Evolutionary conservation across 2,329 filamentous ascomycete genomes (phyloP).

Genomic region (Pseudogymnoascus destructans): DNA sequence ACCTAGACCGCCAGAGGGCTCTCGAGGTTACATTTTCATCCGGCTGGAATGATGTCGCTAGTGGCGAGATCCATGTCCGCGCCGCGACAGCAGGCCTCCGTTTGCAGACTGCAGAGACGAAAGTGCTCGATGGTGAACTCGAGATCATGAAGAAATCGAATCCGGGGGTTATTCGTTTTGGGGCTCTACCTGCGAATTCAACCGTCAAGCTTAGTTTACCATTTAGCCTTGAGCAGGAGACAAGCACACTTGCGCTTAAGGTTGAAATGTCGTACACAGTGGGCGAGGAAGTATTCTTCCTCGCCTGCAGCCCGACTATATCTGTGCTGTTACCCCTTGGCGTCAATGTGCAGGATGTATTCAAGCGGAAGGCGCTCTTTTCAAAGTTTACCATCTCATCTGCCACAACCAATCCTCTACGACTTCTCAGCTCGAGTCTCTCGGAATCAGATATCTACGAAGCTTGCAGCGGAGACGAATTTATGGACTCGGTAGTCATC

Average conservation of each 20-base stretch:
- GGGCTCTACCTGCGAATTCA: constrained; percentile 32
- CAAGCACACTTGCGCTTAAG: constrained; percentile 56
- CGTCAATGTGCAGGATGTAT: constrained; percentile 93
- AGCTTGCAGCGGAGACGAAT: constrained; percentile 44
- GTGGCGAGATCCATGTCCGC: constrained; percentile 47
- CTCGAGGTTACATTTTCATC: constrained; percentile 61
- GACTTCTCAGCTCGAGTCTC: constrained; percentile 58
- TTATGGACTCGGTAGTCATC: constrained; percentile 44
- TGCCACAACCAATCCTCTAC: constrained; percentile 59
- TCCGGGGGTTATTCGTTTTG: constrained; percentile 39
- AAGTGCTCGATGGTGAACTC: constrained; percentile 32
- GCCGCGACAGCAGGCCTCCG: constrained; percentile 53
- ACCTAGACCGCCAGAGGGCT: constrained; percentile 66
- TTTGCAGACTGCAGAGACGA: constrained; percentile 47
- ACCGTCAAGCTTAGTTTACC: constrained; percentile 53
- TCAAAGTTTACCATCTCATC: constrained; percentile 87
- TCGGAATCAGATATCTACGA: constrained; percentile 56
- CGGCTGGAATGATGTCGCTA: constrained; percentile 58
- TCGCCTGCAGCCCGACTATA: constrained; percentile 48
- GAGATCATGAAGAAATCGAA: constrained; percentile 39
- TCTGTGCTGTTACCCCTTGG: constrained; percentile 70
- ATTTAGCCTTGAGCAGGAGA: constrained; percentile 70
- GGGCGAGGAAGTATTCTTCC: constrained; percentile 49
- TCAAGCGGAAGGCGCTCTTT: constrained; percentile 70
- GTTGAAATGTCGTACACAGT: constrained; percentile 68